Percentiles rank a stretch among this genome's conserved stretches.
Conservation (phyloP, 768 basidiomycete genomes). For the Lactarius quietus region DNA sequence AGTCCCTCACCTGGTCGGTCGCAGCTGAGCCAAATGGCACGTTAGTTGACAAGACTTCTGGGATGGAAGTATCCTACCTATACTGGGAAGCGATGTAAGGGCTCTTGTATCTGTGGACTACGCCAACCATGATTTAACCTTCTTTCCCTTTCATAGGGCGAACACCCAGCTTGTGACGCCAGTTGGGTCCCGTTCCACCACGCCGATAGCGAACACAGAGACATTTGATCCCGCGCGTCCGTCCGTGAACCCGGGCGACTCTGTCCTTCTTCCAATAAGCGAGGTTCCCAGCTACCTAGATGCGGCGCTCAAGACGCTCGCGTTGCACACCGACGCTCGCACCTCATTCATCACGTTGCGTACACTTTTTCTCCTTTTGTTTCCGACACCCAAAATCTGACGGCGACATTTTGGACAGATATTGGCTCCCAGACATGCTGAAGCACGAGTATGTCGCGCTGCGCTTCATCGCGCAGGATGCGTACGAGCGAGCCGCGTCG, state of each 20-base stretch:
- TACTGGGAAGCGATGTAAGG: no score
- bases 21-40: constrained; percentile 16
- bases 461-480: no score
- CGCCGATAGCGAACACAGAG: constrained; percentile 3
- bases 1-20: constrained; percentile 12
- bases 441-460: no score
- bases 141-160: no score
- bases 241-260: constrained; percentile 8
- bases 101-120: no score
- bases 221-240: constrained; percentile 17
- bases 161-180: no score
- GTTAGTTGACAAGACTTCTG: constrained; percentile 6
- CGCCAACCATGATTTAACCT: no score
- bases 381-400: background rate
- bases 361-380: constrained; percentile 20
- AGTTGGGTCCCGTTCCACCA: constrained; percentile 3
- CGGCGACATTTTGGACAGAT: background rate
- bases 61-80: constrained; percentile 15
- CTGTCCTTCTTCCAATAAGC: constrained; percentile 30
- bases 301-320: no score
- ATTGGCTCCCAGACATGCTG: no score
- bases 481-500: constrained; percentile 32
- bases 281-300: constrained; percentile 39
- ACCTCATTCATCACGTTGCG: constrained; percentile 48
- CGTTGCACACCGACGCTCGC: no score